Base-by-base conservation (phyloP, 2,329 filamentous ascomycete species). In the Albophoma yamanashiensis region DNA sequence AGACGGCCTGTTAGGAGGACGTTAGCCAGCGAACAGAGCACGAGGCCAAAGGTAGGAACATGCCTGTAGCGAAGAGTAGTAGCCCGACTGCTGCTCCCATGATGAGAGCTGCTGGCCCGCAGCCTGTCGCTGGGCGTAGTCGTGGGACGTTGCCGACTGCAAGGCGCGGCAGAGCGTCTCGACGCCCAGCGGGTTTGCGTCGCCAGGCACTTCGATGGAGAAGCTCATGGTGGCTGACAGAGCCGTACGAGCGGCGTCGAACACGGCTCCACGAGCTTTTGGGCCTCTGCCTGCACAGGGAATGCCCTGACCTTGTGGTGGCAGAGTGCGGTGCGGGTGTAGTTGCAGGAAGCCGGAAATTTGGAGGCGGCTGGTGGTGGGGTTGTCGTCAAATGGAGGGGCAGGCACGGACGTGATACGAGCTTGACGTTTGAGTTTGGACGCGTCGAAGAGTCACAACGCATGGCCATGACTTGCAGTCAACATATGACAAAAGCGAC, bases 171-270 rank as follows among this genome's bases (percentile, higher is more conserved):
- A 85, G 34, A 92, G 81, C 69, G 86, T 83, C 61, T 82, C 78
- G 61, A 82, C 73, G 61, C 74, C 85, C 63, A 92, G 77, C 59
- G 89, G 89, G 66, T 81, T 91, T 53, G 91, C 88, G 76, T 94
- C 91, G 64, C 89, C 92, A 8, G 89, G 83, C 62, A 91, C 86
- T 76, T 96, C 91, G 70, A 95, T 85, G 62, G 82, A 75, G 72
- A 87, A 87, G 71, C 79, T 84, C 88, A 91, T 91, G 68, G 62
- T 71, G 61, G 62, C 62, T 62, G 62, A 15, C 27, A 52, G 47
- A 34, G 47, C 47, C 47, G 47, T 52, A 52, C 20, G 15, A 34
- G 47, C 50, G 50, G 31, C 50, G 31, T 22, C 50, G 50, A 20
- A 22, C 20, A 55, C 31, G 50, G 34, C 50, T 38, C 50, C 50